Percentiles rank a stretch among this genome's conserved stretches.
Conservation (phyloP, 2,329 filamentous ascomycete species). For the Xylariomycetidae sp. region DNA sequence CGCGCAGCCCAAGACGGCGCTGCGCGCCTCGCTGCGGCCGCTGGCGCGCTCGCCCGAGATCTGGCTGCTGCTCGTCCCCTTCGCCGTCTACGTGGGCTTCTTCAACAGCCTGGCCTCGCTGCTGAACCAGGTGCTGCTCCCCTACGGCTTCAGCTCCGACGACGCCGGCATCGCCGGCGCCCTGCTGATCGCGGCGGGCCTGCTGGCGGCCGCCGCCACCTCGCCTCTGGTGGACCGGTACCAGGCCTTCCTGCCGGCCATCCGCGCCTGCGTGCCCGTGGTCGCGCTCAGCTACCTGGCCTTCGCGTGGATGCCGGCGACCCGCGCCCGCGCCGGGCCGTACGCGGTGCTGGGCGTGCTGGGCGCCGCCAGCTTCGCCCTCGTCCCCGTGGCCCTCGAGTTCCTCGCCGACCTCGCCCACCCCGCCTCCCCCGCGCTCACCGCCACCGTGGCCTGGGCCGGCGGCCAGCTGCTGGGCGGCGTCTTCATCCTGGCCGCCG, state of each 20-base stretch:
- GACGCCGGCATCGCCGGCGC: slow-evolving; percentile 87
- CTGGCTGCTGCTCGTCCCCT: slow-evolving; percentile 77
- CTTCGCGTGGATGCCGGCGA: slow-evolving; percentile 72
- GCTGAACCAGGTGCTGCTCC: slow-evolving; percentile 82
- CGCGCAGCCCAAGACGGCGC: slow-evolving; percentile 47
- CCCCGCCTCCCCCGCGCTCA: slow-evolving; percentile 79
- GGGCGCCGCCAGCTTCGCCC: slow-evolving; percentile 71
- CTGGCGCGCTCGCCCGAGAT: slow-evolving; percentile 65
- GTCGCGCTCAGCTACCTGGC: slow-evolving; percentile 67
- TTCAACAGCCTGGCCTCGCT: slow-evolving; percentile 91
- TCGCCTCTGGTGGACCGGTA: slow-evolving; percentile 81
- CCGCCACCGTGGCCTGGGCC: slow-evolving; percentile 76
- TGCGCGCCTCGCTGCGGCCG: slow-evolving; percentile 48
- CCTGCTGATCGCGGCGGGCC: slow-evolving; percentile 80
- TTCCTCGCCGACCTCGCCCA: slow-evolving; percentile 82
- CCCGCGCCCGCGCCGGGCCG: slow-evolving; percentile 53
- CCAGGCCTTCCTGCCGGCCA: slow-evolving; percentile 68
- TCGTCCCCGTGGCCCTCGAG: slow-evolving; percentile 82
- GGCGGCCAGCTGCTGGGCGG: slow-evolving; percentile 82
- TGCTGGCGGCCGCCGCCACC: slow-evolving; percentile 68
- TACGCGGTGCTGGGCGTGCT: slow-evolving; percentile 71
- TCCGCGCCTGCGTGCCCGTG: slow-evolving; percentile 70
- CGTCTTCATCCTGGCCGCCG: slow-evolving; percentile 76
- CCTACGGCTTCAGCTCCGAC: slow-evolving; percentile 77
- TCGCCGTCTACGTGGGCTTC: slow-evolving; percentile 77